Base-by-base conservation (phyloP, 2,329 filamentous ascomycete genomes). In the Curvularia verruculosa region DNA sequence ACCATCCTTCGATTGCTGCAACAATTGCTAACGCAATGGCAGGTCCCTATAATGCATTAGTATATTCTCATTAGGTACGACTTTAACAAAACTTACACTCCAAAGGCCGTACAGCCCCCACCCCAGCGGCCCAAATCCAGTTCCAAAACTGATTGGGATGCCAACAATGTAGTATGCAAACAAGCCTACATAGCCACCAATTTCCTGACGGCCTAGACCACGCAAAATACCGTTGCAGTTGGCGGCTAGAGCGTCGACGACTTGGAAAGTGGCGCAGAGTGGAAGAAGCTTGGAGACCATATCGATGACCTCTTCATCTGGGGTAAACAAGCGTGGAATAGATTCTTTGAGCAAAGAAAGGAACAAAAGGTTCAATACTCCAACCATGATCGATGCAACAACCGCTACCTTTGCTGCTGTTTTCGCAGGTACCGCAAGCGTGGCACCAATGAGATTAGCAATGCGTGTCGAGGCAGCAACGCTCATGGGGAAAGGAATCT, bases 361-460 rank as follows among this genome's bases (percentile, higher is more conserved):
- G 1, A 96, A 57, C 9, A 86, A 79, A 46, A 94, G 80, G 75
- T 97, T 98, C 73, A 94, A 83, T 13, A 92, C 55, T 18, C 93
- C 92, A n/a, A 96, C 84, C 15, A 90, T 62, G 47, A 85, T 80
- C 3, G 89, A 88, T 3, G 84, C 85, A 1, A 82, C 81, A 60
- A 96, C 83, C 3, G 87, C 88, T 54, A 96, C 92, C 75, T 85
- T 88, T n/a, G 89, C 90, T 0, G 89, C 89, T 3, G 86, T 89
- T 72, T 88, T 91, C 15, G 93, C 93, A 0, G 93, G 90, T 44
- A 88, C 87, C 2, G 91, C 87, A 10, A 97, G 83, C 1, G 88
- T 89, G 0, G 94, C 93, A 8, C 94, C 95, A 60, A 98, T 96
- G 31, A 98, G 80, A 68, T 97, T 98, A 18, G 93, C 94, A 13